Evolutionary conservation across 495 filamentous ascomycete genomes (phyloP), one percentile per base, ranked within the genome.

Genomic region (Neurospora africana): DNA sequence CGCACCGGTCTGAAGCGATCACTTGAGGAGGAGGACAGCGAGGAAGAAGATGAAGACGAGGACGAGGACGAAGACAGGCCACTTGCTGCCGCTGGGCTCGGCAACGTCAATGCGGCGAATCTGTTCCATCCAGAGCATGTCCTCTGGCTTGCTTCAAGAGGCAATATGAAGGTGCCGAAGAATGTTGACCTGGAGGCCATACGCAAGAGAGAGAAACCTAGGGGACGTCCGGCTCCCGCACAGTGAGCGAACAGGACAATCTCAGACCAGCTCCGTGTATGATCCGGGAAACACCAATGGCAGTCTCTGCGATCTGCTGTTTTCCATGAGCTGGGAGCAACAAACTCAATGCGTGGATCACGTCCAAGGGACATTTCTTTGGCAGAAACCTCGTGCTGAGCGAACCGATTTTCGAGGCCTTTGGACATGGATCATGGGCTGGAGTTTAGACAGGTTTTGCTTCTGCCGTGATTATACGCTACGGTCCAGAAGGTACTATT

Each of bases 1-100:
- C 85, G 87, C 6, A 93, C 91, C 13, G 92, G 92, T 19, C 78
- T 94, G 75, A 85, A 74, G 79, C 84, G 86, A 73, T 76, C 79
- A 35, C 76, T 90, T 73, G 85, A 86, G 69, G 87, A 90, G 77
- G 87, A 87, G 36, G 80, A 86, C 9, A 86, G 82, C 8, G 82
- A 83, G 0, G 85, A 84, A 0, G 83, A 85, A 0, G 87, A 88
- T 0, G 86, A 89, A 0, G 87, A 88, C 2, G 88, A 89, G 2
- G 88, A 87, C 2, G 85, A 86, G n/a, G 85, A 86, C 15, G 83
- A 85, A 68, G 76, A 78, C 3, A 30, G 27, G 6, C 27, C 27
- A 27, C 53, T 65, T 65, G 53, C 53, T 33, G 15, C 27, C 27
- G 27, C 53, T 65, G 53, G 53, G 13, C 15, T 65, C 27, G 53